Evolutionary conservation across 2,329 filamentous ascomycete species (phyloP).

Genomic region (Pleurostoma richardsiae): DNA sequence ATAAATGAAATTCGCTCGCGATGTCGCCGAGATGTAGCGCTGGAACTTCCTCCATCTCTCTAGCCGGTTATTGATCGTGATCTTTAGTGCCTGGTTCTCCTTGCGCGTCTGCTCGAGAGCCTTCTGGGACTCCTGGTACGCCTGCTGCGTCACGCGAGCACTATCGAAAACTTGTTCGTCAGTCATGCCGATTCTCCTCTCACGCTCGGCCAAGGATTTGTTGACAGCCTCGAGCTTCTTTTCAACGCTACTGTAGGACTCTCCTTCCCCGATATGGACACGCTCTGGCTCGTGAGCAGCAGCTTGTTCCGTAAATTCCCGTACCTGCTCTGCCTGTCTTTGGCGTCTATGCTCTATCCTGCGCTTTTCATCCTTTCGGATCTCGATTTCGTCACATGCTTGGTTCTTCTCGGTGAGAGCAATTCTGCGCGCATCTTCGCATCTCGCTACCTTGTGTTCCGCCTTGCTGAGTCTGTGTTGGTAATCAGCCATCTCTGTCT

Average conservation of each 20-base stretch:
- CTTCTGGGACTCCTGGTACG: constrained; percentile 34
- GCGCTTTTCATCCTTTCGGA: constrained; percentile 38
- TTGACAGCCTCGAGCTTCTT: constrained; percentile 47
- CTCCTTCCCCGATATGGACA: constrained; percentile 58
- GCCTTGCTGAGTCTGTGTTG: constrained; percentile 49
- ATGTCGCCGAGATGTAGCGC: constrained; percentile 76
- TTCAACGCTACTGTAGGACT: constrained; percentile 54
- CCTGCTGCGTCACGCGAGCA: constrained; percentile 29
- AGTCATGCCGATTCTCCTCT: constrained; percentile 54
- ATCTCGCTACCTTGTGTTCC: constrained; percentile 44
- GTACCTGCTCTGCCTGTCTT: constrained; percentile 39
- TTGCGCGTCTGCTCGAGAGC: constrained; percentile 37
- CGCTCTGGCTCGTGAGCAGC: constrained; percentile 45
- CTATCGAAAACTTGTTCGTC: constrained; percentile 59
- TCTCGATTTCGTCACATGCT: constrained; percentile 45
- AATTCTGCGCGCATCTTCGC: constrained; percentile 42
- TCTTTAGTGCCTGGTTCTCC: constrained; percentile 38
- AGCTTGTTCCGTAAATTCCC: constrained; percentile 51
- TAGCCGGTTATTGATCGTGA: constrained; percentile 64
- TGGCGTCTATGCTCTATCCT: constrained; percentile 42
- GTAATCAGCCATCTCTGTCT: constrained; percentile 27
- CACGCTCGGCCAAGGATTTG: constrained; percentile 50
- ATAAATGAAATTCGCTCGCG: constrained; percentile 81
- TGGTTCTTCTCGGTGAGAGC: constrained; percentile 58
- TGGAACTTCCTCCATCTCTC: constrained; percentile 78